Conservation (phyloP, 169 alveolate species). For the Besnoitia besnoiti region DNA sequence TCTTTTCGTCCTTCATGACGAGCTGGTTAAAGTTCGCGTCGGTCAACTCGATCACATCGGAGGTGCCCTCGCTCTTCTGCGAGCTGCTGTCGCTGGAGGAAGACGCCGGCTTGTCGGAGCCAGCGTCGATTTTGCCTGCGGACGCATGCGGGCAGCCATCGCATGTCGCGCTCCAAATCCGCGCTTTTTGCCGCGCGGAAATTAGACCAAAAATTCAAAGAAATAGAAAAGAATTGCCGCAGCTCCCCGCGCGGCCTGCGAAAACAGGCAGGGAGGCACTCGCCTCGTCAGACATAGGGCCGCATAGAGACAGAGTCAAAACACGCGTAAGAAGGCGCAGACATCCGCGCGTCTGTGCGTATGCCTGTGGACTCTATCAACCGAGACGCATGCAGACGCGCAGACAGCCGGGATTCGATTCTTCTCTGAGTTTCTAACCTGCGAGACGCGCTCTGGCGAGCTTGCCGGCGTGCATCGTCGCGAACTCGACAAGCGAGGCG, state of each 20-base stretch:
- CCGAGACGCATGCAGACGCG: not conserved
- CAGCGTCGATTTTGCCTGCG: constrained; percentile 37
- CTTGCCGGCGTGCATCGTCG: constrained; percentile 33
- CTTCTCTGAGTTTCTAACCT: constrained; percentile 34
- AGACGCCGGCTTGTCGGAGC: not conserved
- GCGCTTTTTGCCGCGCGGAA: too few relatives aligned
- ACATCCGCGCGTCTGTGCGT: not conserved
- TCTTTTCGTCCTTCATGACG: constrained; percentile 74
- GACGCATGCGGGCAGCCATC: not conserved
- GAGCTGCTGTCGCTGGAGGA: constrained; percentile 44
- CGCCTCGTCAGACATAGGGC: too few relatives aligned
- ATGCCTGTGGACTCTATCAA: not conserved
- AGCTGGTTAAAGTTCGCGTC: constrained; percentile 73
- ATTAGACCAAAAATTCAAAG: not conserved
- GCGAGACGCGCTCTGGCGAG: constrained; percentile 63
- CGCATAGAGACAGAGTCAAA: too few relatives aligned
- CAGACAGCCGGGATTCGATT: not conserved
- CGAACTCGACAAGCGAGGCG: constrained; percentile 43
- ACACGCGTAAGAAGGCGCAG: not conserved
- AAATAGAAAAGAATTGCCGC: not conserved
- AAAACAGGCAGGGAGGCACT: not conserved
- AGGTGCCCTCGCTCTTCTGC: constrained; percentile 33
- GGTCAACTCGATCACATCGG: constrained; percentile 71
- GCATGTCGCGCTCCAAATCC: not conserved
- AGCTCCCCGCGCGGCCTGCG: not conserved